Percentiles rank a stretch among this genome's conserved stretches.
Conservation (phyloP, 2,329 filamentous ascomycete species). For the Xylaria multiplex region DNA sequence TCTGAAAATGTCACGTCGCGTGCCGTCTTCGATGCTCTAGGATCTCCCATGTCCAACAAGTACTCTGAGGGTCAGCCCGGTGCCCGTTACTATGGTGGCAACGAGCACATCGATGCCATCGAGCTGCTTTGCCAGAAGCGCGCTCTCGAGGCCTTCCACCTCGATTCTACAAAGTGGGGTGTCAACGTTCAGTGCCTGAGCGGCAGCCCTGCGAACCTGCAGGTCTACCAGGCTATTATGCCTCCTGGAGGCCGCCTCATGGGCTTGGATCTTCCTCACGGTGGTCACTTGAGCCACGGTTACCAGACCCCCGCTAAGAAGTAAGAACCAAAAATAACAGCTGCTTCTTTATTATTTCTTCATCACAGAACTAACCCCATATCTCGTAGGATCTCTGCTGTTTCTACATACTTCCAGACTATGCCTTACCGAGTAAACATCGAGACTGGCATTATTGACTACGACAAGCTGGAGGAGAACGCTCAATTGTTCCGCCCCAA, state of each 20-base stretch:
- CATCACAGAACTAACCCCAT: slow-evolving; percentile 50
- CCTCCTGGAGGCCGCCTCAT: slow-evolving; percentile 95
- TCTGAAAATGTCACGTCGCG: slow-evolving; percentile 99
- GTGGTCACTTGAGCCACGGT: slow-evolving; percentile 93
- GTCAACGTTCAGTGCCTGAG: slow-evolving; percentile 97
- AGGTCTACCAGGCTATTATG: slow-evolving; percentile 98
- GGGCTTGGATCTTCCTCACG: slow-evolving; percentile 94
- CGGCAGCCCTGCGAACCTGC: slow-evolving; percentile 94
- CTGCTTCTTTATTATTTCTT: slow-evolving; percentile 44
- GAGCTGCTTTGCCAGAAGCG: slow-evolving; percentile 95
- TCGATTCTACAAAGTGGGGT: slow-evolving; percentile 91
- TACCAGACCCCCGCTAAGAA: slow-evolving; percentile 97
- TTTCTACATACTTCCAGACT: slow-evolving; percentile 99
- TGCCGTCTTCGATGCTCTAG: slow-evolving; percentile 96
- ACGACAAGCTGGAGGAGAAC: slow-evolving; percentile 89
- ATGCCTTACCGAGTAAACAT: slow-evolving; percentile 93
- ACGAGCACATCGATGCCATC: slow-evolving; percentile 97
- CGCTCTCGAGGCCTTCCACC: slow-evolving; percentile 89
- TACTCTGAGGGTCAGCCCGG: slow-evolving; percentile 99
- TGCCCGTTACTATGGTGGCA: slow-evolving; percentile 98
- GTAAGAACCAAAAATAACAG: slow-evolving; percentile 54
- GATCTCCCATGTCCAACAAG: slow-evolving; percentile 97
- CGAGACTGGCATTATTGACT: slow-evolving; percentile 95
- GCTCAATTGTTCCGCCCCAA: slow-evolving; percentile 94
- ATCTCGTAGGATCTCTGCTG: slow-evolving; percentile 77